Evolutionary conservation across 805 yeast genomes (phyloP), one percentile per base, ranked within the genome.

Genomic region (Henningerozyma blattae): DNA sequence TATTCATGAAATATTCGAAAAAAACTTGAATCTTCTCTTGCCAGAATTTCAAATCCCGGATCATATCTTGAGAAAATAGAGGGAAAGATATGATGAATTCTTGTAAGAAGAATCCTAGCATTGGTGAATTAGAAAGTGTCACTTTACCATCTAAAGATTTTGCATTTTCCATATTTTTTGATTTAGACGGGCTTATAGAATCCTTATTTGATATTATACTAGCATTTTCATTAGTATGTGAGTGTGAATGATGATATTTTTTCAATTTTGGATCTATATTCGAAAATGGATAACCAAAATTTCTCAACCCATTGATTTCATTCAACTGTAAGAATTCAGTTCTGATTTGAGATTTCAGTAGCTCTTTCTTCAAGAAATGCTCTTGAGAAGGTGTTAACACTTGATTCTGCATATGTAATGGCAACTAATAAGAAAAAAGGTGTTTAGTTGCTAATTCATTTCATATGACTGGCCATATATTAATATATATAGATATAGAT

Each of bases 321-420:
- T 75, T 69, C 28, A 86, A 56, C 15, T 54, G 53, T 18, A 62
- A 70, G 27, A 85, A 62, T 52, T 89, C 98, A 5, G 64, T 49
- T 9, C 67, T 65, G 22, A 86, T 58, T 48, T 81, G 71, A 10
- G 68, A 62, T 40, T 72, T 68, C 18, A 89, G 59, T 13, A 89
- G 65, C 56, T 83, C 86, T 47, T 91, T 75, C 56, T 89, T 89
- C 33, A 91, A 65, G 54, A 78, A 82, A 48, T 89, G 96, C 56
- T 85, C 94, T 52, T 87, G 84, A 0, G 70, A 63, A 3, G 86
- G n/a, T 2, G 35, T 22, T 2, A 33, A 28, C 7, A 9, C 12
- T 15, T 27, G n/a, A n/a, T n/a, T n/a, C n/a, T n/a, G n/a, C n/a
- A n/a, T n/a, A n/a, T n/a, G n/a, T n/a, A n/a, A n/a, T n/a, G n/a